A percentile compares a stretch with the other conserved stretches of the same genome.
Evolutionary conservation across 768 basidiomycete species (phyloP).

Genomic region (Rhodotorula taiwanensis): DNA sequence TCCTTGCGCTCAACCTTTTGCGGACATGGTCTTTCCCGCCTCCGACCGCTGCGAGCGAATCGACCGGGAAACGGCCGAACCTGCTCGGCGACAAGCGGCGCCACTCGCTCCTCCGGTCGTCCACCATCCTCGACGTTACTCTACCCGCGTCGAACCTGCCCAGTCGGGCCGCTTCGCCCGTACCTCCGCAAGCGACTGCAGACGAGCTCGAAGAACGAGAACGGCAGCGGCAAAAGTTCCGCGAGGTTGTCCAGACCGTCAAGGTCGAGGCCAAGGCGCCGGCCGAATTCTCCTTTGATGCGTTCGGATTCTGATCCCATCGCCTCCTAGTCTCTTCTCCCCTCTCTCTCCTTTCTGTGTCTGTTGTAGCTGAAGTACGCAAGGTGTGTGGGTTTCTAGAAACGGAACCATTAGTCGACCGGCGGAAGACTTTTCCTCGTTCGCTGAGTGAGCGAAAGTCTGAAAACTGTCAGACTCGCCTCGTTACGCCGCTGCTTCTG

Average conservation of each 20-base stretch:
- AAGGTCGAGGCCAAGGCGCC: slow-evolving; percentile 30
- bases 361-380: too few relatives aligned
- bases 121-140: slow-evolving; percentile 19
- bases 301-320: slow-evolving; percentile 23
- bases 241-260: slow-evolving; percentile 18
- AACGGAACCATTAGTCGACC: too few relatives aligned
- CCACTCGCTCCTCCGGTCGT: slow-evolving; percentile 14
- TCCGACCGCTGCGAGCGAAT: not conserved
- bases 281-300: slow-evolving; percentile 28
- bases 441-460: too few relatives aligned
- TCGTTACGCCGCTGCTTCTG: too few relatives aligned
- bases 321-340: too few relatives aligned
- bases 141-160: slow-evolving; percentile 6
- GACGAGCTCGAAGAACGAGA: slow-evolving; percentile 10
- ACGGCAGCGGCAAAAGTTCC: slow-evolving; percentile 14
- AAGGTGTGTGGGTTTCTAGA: too few relatives aligned
- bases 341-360: too few relatives aligned
- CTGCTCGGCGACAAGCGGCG: not conserved
- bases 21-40: slow-evolving; percentile 19
- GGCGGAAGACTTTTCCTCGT: too few relatives aligned
- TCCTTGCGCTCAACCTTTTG: slow-evolving; percentile 81
- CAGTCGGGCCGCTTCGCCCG: slow-evolving; percentile 16
- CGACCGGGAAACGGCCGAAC: not conserved
- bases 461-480: too few relatives aligned
- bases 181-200: not conserved